A percentile compares a stretch with the other conserved stretches of the same genome.
phyloP scores from a whole-genome alignment of 306 rosid species.

The Acmispon strigosus region DNA sequence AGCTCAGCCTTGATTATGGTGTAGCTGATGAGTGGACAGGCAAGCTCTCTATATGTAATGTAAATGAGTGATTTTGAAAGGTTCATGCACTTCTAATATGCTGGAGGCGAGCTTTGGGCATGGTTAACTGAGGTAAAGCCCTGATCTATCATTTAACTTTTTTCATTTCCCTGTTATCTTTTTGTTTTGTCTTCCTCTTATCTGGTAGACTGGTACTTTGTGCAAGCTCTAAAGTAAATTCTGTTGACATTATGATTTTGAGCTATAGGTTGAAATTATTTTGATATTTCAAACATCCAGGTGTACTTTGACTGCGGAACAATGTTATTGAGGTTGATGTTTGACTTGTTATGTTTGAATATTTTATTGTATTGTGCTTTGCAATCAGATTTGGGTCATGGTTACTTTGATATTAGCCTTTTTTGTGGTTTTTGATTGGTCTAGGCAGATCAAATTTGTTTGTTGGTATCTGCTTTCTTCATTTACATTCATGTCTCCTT shows the following conservation, averaged over 20 bases:
- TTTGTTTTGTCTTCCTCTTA: neutral
- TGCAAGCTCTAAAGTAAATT: neutral
- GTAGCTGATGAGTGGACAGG: conserved; percentile 78
- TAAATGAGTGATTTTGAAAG: conserved; percentile 39
- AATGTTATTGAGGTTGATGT: conserved; percentile 6
- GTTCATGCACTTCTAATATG: conserved; percentile 27
- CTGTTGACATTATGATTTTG: neutral
- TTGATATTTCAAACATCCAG: neutral
- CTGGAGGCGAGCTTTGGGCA: conserved; percentile 36
- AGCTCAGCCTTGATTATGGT: conserved; percentile 92
- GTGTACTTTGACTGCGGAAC: neutral
- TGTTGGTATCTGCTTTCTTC: neutral
- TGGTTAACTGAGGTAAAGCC: conserved; percentile 44
- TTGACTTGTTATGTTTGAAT: conserved; percentile 2
- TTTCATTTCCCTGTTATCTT: neutral
- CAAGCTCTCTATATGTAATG: conserved; percentile 87
- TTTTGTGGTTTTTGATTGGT: neutral
- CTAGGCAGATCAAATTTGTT: neutral
- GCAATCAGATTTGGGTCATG: neutral
- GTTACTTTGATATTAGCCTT: neutral
- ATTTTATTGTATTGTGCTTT: neutral
- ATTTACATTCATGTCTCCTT: too few relatives aligned
- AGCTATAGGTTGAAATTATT: neutral
- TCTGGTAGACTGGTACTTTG: neutral
- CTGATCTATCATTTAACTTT: neutral